Base-by-base conservation (phyloP, 2,329 filamentous ascomycete species). In the Fusarium sarcochroum region DNA sequence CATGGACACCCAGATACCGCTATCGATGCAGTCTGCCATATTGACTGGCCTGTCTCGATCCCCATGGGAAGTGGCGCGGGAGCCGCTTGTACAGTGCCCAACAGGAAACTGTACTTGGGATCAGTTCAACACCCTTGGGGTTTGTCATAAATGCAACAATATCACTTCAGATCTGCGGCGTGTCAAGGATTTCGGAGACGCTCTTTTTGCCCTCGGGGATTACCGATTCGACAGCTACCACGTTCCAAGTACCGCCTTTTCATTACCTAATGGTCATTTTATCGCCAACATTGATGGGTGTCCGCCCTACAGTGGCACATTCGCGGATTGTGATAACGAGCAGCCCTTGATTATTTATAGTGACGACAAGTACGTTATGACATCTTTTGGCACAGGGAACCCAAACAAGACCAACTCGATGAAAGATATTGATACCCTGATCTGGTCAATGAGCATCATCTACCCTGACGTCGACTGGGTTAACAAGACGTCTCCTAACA, bases 81-180 rank as follows among this genome's bases (percentile, higher is more conserved):
- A 69, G 11, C 20, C 62, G 0, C 47, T 66, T 0, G 50, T 69
- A 9, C 60, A 58, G 23, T 73, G 70, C 30, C 55, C 66, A 6
- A 64, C 66, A 1, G 56, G 64, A 2, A 67, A 73, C 50, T 73
- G 70, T 37, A 72, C 61, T 3, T 73, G 69, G 71, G 47, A 56
- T 8, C 56, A 49, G 1, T 73, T 73, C n/a, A 49, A 66, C 15
- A 72, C 66, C 5, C 60, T 69, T 7, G 71, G 59, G 6, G 67
- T 73, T 21, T 73, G 69, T 48, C 42, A 69, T 3, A 64, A 41
- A 9, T 73, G 70, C 47, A 48, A 66, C n/a, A 58, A 73, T 35
- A 18, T 71, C 17, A 66, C 59, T 3, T 65, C 56, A 1, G n/a
- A 69, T 2, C 65, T 73, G 7, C 46, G 23, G 8, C 34, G 23